These are phyloP conservation scores for Nemania diffusa DNA, from an alignment of 2,329 filamentous ascomycete genomes.

Conservation along the genomic window DNA sequence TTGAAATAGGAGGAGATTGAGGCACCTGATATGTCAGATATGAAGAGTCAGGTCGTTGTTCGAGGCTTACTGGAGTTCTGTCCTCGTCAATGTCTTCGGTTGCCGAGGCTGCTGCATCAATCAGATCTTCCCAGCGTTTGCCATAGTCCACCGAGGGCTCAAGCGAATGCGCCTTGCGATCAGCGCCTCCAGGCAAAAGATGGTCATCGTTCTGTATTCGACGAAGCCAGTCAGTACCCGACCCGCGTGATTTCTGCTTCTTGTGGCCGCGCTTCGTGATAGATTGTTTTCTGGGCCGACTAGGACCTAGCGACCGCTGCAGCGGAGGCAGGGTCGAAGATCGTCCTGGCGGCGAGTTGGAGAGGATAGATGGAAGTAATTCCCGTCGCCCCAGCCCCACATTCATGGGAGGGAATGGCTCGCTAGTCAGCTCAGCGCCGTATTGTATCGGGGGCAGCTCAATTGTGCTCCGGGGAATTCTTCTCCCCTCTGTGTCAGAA, in stretches of 20 bases:
- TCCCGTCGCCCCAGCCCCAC: conserved; percentile 72
- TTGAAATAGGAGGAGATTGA: conserved; percentile 72
- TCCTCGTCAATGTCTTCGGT: conserved; percentile 93
- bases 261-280: conserved; percentile 86
- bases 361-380: conserved; percentile 83
- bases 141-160: conserved; percentile 85
- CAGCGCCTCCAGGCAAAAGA: conserved; percentile 72
- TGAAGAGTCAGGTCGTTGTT: conserved; percentile 53
- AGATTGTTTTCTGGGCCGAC: conserved; percentile 84
- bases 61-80: conserved; percentile 79
- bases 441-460: conserved; percentile 77
- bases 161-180: conserved; percentile 85
- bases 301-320: conserved; percentile 76
- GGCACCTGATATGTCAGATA: conserved; percentile 66
- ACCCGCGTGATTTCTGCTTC: conserved; percentile 76
- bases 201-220: conserved; percentile 70
- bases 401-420: conserved; percentile 73
- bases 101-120: conserved; percentile 90
- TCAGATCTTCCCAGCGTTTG: conserved; percentile 95
- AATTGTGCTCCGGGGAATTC: conserved; percentile 73
- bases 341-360: conserved; percentile 83
- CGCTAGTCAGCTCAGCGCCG: conserved; percentile 73
- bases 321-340: conserved; percentile 89
- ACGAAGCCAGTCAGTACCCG: conserved; percentile 73
- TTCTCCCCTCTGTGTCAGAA: conserved; percentile 74